Base-by-base conservation (phyloP, 2,329 filamentous ascomycete genomes). In the Xylariales sp. region DNA sequence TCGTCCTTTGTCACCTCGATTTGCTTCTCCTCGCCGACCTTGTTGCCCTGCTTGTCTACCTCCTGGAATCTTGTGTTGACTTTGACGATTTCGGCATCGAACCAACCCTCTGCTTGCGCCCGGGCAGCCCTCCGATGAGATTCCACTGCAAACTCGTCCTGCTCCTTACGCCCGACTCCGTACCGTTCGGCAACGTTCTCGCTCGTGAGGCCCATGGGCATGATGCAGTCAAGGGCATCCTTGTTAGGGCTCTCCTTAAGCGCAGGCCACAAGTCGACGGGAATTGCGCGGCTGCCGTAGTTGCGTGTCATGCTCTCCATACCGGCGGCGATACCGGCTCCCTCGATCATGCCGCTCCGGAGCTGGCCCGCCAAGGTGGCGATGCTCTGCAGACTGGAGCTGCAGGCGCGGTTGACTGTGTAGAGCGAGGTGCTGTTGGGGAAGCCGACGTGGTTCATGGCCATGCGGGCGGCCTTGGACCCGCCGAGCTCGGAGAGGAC, bases 241-340 rank as follows among this genome's bases (percentile, higher is more conserved):
- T 83, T 73, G 8, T 76, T 73, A 2, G 66, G 62, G 4, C 74
- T 81, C 2, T 83, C 74, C 51, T 69, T 77, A 43, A 95, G 66
- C 36, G 76, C 81, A 0, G 84, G 81, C 88, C 88, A 95, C 10
- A 88, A 63, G 46, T 88, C 78, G 1, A 81, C 82, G 0, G 90
- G 90, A 29, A 96, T 93, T n/a, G 90, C 90, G 40, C 81, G 71
- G 18, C 71, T 79, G 36, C 83, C 89, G 63, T 96, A 96, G 65
- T 95, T 95, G 48, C 84, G 69, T 46, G 88, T 95, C 90, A 96
- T 96, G 66, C 85, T 91, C 74, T 96, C 90, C 86, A 94, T 95
- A 20, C 90, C 90, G 2, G 86, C 90, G 8, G 82, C 90, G 44
- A 96, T 79, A 42, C 88, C 90, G 0, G 74, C 70, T 44, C 81